Base-by-base conservation (phyloP, 495 filamentous ascomycete species). In the Neurospora discreta region DNA sequence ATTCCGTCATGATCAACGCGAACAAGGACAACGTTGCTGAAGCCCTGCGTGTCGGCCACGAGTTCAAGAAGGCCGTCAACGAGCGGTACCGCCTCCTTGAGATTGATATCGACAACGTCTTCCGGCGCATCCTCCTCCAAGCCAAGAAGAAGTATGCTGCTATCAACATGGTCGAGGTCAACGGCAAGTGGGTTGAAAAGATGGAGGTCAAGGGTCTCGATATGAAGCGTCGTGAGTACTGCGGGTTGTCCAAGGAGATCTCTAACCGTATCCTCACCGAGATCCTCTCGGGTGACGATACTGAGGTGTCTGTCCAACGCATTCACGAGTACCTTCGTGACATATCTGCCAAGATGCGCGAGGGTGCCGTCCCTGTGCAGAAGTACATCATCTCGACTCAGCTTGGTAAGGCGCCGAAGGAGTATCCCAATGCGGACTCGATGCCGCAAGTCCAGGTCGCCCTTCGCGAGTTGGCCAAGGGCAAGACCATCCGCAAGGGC, bases 111-210 rank as follows among this genome's bases (percentile, higher is more conserved):
- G 95, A 99, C 80, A 98, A 98, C 74, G 87, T 98, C 73, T 99
- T 99, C 87, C 90, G 95, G 72, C 89, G 95, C 68, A 89, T 99
- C 67, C 83, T 99, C 39, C 84, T 99, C 42, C 95, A 98, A 80
- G 95, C 96, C 44, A 99, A 99, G 86, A 99, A 99, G 87, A 99
- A 99, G 85, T 99, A 99, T 79, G 95, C 95, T 16, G 95, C 95
- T 46, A 92, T 98, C 81, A 98, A 97, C 79, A 89, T 97, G 79
- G 88, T 94, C 20, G 92, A 97, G 77, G 82, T 91, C 23, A 90
- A 95, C 76, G 95, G 95, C 75, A 97, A 97, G 79, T 95, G 88
- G 73, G 84, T 94, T 65, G 95, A 97, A 76, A 96, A 95, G 81
- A 90, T 98, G 80, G 95, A 99, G 78, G 94, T 99, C 78, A 99